These are phyloP conservation scores for Aspergillus cavernicola DNA, from an alignment of 495 filamentous ascomycete genomes.

Conservation along the genomic window DNA sequence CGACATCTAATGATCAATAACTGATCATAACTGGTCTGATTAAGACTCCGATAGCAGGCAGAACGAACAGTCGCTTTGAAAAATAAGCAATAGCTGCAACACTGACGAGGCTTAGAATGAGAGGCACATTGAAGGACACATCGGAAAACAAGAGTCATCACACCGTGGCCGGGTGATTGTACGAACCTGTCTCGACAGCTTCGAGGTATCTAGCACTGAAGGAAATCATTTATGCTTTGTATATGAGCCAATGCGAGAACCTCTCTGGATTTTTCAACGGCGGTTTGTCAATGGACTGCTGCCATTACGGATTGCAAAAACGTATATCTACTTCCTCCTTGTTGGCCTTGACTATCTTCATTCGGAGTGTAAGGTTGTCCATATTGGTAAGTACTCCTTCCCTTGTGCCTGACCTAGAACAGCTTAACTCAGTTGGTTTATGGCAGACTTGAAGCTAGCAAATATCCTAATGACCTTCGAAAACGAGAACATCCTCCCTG, in stretches of 20 bases:
- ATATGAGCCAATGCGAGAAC: constrained; percentile 32
- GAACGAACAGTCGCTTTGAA: too few species aligned
- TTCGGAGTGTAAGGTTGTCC: constrained; percentile 29
- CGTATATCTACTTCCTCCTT: constrained; percentile 30
- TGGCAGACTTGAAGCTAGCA: constrained; percentile 32
- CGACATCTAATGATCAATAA: too few species aligned
- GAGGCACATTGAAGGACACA: constrained; percentile 22
- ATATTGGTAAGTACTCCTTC: constrained; percentile 17
- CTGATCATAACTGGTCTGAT: too few species aligned
- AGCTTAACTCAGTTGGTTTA: too few species aligned
- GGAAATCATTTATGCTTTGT: constrained; percentile 33
- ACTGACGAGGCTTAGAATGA: constrained; percentile 22
- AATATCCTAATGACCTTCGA: constrained; percentile 38
- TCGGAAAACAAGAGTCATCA: constrained; percentile 17
- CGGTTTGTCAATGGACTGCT: constrained; percentile 19
- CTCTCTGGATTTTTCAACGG: constrained; percentile 21
- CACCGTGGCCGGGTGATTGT: constrained; percentile 22
- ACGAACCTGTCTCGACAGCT: constrained; percentile 15
- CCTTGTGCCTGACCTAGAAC: too few species aligned
- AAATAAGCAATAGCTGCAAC: constrained; percentile 21
- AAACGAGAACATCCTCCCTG: constrained; percentile 25
- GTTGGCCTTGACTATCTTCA: constrained; percentile 39
- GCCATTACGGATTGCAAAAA: constrained; percentile 24
- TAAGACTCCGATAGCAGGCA: too few species aligned
- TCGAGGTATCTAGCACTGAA: constrained; percentile 22